These are phyloP conservation scores for Pelagophyceae sp. DNA, from an alignment of 352 stramenopile species.

Conservation along the genomic window DNA sequence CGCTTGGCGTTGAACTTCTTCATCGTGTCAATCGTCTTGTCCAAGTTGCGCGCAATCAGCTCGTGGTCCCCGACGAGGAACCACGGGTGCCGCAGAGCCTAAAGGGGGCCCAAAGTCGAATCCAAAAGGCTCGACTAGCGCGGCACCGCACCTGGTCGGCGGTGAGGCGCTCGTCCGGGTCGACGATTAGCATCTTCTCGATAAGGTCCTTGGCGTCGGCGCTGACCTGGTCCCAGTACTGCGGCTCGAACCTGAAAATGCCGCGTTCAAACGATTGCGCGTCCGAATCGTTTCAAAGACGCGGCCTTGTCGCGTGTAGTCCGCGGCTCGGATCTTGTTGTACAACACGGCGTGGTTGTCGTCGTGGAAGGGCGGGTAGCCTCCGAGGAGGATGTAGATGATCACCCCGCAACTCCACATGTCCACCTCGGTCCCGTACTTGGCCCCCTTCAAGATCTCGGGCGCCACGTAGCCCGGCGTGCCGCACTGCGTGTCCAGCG, in stretches of 20 bases:
- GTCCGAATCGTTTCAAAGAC: too few relatives aligned
- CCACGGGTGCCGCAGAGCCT: constrained; percentile 49
- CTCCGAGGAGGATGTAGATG: constrained; percentile 75
- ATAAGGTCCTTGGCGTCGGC: constrained; percentile 83
- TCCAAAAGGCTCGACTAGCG: too few relatives aligned
- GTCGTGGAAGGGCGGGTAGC: constrained; percentile 76
- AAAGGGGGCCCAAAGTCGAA: too few relatives aligned
- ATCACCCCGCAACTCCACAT: constrained; percentile 91
- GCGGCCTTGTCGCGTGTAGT: too few relatives aligned
- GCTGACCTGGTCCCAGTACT: constrained; percentile 79
- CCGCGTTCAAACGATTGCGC: too few relatives aligned
- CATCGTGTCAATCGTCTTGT: constrained; percentile 45
- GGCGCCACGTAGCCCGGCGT: constrained; percentile 90
- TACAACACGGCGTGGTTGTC: constrained; percentile 84
- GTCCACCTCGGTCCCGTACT: constrained; percentile 79
- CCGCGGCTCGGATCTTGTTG: constrained; percentile 55
- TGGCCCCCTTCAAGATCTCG: constrained; percentile 78
- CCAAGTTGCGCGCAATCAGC: constrained; percentile 43
- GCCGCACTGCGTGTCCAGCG: constrained; percentile 85
- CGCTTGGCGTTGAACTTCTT: constrained; percentile 52
- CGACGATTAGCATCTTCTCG: constrained; percentile 75
- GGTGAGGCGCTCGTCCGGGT: constrained; percentile 65
- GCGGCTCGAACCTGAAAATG: constrained; percentile 78
- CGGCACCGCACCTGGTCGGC: constrained; percentile 42
- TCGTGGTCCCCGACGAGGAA: constrained; percentile 36